Evolutionary conservation across 257 asterid genomes (phyloP).

Genomic region (Jaltomata sinuosa): DNA sequence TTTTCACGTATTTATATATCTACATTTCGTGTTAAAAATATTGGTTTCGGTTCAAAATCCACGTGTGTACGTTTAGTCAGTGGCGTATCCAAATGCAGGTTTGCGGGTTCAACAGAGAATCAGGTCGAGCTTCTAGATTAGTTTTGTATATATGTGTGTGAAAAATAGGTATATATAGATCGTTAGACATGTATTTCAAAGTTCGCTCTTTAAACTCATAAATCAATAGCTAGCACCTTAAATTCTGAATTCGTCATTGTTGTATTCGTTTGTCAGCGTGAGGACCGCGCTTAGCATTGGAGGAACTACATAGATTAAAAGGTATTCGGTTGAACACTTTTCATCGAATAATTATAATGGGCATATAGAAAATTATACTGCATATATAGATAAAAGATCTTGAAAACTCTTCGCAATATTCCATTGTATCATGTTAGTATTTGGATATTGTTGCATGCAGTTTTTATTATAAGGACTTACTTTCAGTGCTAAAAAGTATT

Average conservation of each 20-base stretch:
- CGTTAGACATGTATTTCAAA: background rate
- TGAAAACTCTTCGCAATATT: background rate
- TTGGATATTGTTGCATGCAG: background rate
- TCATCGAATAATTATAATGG: background rate
- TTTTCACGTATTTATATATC: background rate
- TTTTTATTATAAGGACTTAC: background rate
- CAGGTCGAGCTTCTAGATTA: background rate
- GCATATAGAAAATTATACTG: background rate
- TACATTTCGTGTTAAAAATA: background rate
- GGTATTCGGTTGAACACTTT: background rate
- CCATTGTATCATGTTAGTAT: background rate
- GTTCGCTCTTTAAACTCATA: background rate
- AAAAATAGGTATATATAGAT: background rate
- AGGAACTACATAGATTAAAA: background rate
- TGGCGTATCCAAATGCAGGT: background rate
- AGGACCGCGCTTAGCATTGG: background rate
- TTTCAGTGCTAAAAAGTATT: background rate
- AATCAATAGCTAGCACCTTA: background rate
- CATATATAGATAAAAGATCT: background rate
- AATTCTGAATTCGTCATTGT: background rate
- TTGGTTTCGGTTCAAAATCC: background rate
- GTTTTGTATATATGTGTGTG: background rate
- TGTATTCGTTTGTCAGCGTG: background rate
- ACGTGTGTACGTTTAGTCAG: background rate
- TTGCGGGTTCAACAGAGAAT: background rate